Evolutionary conservation across 176 grass and related monocot species (phyloP).

Genomic region (Otatea glauca): DNA sequence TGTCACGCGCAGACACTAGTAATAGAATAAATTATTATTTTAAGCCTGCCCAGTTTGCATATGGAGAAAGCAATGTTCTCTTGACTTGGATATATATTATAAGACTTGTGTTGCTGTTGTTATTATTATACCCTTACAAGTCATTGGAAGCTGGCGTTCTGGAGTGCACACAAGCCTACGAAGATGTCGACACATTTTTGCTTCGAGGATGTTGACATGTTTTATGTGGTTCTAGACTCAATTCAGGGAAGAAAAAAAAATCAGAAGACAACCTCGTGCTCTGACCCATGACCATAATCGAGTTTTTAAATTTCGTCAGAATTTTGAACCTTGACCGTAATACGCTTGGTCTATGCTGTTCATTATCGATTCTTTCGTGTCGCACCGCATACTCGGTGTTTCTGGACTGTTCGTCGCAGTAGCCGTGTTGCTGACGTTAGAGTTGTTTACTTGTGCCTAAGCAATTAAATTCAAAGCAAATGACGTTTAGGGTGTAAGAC

Average conservation of each 20-base stretch:
- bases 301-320: no score
- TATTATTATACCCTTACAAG: neutral
- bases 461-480: neutral
- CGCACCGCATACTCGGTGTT: neutral
- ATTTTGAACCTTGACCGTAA: no score
- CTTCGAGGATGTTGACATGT: neutral
- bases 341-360: neutral
- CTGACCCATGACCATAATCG: no score
- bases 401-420: neutral
- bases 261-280: neutral
- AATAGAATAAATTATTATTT: no score
- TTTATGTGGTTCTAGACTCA: neutral
- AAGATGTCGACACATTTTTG: neutral
- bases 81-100: neutral
- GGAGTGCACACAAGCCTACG: neutral
- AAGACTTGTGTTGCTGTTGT: neutral
- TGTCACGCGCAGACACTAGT: no score
- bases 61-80: no score
- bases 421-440: neutral
- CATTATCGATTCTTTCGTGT: neutral
- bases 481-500: neutral
- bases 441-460: neutral
- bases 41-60: no score
- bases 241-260: neutral
- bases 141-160: neutral